Evolutionary conservation across 108 stramenopile species (phyloP), one percentile per base, ranked within the genome.

Genomic region (Pseudonitzschia multiseries): DNA sequence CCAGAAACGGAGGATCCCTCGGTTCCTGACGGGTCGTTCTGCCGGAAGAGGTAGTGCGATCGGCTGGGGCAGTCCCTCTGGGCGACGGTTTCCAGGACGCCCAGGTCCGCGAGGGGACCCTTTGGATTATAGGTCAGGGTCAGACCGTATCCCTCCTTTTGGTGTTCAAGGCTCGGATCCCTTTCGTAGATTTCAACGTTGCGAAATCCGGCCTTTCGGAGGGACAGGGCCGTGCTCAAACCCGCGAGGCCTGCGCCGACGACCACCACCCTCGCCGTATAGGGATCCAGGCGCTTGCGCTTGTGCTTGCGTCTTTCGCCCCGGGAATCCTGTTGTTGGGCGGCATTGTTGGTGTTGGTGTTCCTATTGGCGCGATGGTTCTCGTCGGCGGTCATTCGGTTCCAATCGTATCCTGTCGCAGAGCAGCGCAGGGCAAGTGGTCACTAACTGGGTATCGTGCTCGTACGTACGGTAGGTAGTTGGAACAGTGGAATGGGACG

Each of bases 101-200:
- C 90, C 42, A 93, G 54, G 27, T 87, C 60, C 12, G 86, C 78
- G 69, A 93, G 65, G 0, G 89, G 89, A 10, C 93, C 94, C 41
- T 74, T 74, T 2, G 90, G 88, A 78, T 95, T 83, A 73, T 95
- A 95, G 13, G 89, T 87, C 8, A 95, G 63, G 0, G 94, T 95
- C 80, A 95, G 71, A 13, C 94, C 94, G 64, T 93, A 95, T 15
- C 94, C 94, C 77, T 95, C 89, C 68, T 81, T 75, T 31, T 86
- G 83, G 63, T 78, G 68, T 27, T 78, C 69, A 26, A 82, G 61
- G 15, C 51, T 57, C 8, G 57, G 46, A 72, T 92, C 89, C 0
- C 89, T 83, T 74, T 94, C 93, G 77, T 81, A 91, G 13, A 94
- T 65, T 12, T 69, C 68, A 10, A 94, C 75, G 29, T 79, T 71